These are phyloP conservation scores for Phytophthora boehmeriae DNA, from an alignment of 352 stramenopile genomes.

Conservation along the genomic window DNA sequence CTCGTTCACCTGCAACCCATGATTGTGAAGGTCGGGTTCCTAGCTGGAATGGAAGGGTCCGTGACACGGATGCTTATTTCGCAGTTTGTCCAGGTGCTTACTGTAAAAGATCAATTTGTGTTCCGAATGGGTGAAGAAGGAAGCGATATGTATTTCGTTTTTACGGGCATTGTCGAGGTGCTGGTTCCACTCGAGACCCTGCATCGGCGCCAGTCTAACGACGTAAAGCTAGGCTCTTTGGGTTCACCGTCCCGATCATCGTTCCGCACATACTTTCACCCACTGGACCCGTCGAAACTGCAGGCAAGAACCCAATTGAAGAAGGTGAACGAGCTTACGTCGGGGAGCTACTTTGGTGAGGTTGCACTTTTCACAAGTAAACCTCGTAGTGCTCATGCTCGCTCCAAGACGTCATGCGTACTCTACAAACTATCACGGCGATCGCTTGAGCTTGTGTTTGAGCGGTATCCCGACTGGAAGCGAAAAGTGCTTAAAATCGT, in stretches of 20 bases:
- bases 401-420: slow-evolving; percentile 55
- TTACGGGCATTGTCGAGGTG: slow-evolving; percentile 54
- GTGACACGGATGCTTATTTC: slow-evolving; percentile 62
- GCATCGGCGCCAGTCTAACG: slow-evolving; percentile 36
- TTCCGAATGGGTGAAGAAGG: slow-evolving; percentile 53
- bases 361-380: slow-evolving; percentile 47
- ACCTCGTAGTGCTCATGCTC: slow-evolving; percentile 47
- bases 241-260: slow-evolving; percentile 18
- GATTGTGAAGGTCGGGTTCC: slow-evolving; percentile 62
- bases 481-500: slow-evolving; percentile 54
- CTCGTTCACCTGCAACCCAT: slow-evolving; percentile 63
- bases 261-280: slow-evolving; percentile 42
- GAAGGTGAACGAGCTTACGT: slow-evolving; percentile 48
- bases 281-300: slow-evolving; percentile 14
- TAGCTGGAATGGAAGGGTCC: slow-evolving; percentile 52
- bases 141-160: slow-evolving; percentile 71
- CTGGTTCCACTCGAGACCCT: slow-evolving; percentile 42
- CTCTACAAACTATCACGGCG: slow-evolving; percentile 49
- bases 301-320: background rate
- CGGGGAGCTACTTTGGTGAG: slow-evolving; percentile 54
- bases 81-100: slow-evolving; percentile 53
- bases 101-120: slow-evolving; percentile 53
- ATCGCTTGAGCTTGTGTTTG: slow-evolving; percentile 57
- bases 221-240: slow-evolving; percentile 22
- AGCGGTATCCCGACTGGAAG: slow-evolving; percentile 54